These are phyloP conservation scores for Cyclanthera cordifolia DNA, from an alignment of 306 rosid species.

Conservation along the genomic window DNA sequence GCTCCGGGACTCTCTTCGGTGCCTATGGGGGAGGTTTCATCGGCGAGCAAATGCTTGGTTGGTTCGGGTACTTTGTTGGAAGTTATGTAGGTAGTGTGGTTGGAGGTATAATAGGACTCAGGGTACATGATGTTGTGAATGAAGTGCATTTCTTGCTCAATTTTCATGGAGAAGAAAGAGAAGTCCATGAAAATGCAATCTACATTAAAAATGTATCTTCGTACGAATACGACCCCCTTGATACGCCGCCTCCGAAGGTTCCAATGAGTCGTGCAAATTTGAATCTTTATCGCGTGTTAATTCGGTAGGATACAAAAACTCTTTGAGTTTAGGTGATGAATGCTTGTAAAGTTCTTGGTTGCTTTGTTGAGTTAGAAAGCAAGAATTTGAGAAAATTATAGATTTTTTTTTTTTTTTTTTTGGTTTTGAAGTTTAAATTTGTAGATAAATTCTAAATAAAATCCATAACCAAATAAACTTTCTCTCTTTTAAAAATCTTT, in stretches of 20 bases:
- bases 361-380: neutral
- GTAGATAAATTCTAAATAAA: no score
- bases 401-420: neutral
- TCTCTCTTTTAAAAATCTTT: no score
- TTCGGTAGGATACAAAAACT: constrained; percentile 29
- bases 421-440: no score
- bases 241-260: constrained; percentile 17
- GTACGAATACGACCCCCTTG: constrained; percentile 8
- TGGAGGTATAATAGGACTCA: constrained; percentile 81
- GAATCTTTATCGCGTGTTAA: constrained; percentile 24
- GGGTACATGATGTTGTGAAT: constrained; percentile 68
- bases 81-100: constrained; percentile 84
- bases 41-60: constrained; percentile 68
- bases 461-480: no score
- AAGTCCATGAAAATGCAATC: constrained; percentile 19
- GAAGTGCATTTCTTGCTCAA: constrained; percentile 55
- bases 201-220: constrained; percentile 28
- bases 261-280: constrained; percentile 15
- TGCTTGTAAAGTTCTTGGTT: neutral
- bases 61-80: constrained; percentile 80
- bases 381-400: neutral
- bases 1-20: constrained; percentile 64
- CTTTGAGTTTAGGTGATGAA: constrained; percentile 53
- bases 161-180: constrained; percentile 22
- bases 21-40: constrained; percentile 53